Base-by-base conservation (phyloP, 257 asterid genomes). In the Mentha longifolia region DNA sequence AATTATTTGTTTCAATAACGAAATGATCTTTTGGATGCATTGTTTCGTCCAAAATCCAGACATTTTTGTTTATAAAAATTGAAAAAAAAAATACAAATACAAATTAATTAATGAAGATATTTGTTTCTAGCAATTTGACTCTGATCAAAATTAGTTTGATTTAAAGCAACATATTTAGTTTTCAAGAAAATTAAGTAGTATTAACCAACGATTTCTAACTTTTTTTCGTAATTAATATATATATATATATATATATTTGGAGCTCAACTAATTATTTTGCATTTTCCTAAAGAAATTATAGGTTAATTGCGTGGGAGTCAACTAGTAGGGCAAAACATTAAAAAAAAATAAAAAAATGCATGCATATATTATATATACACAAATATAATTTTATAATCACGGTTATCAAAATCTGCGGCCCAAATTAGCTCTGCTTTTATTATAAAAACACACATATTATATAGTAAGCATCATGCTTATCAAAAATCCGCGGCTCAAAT, bases 21-120 rank as follows among this genome's bases (percentile, higher is more conserved):
- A 55, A 71, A 59, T 65, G 71, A 63, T 65, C 13, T n/a, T 70
- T 78, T 74, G 68, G 28, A 57, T 65, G 55, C 68, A 75, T 55
- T 58, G 52, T 37, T 65, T 65, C 66, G 78, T 82, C 77, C 65
- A 43, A 51, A 42, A 19, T 61, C 56, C 25, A 51, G 50, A 52
- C 62, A 63, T 9, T 46, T 22, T 15, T 15, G 5, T 31, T 14
- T 6, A 11, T 7, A 11, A 4, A 17, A 14, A 5, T 43, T 56
- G 4, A 25, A 7, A 12, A 22, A 7, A 13, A 12, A 22, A 7
- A 13, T 42, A 35, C 14, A 22, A 7, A 13, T 42, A 35, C 14
- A 13, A 13, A 13, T 41, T 9, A 15, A 58, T 15, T 30, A n/a
- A 35, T 9, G 17, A 5, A 35, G 7, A 60, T 6, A 31, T 14